Evolutionary conservation across 2,329 filamentous ascomycete genomes (phyloP).

Genomic region (Fusarium solani-melongenae): DNA sequence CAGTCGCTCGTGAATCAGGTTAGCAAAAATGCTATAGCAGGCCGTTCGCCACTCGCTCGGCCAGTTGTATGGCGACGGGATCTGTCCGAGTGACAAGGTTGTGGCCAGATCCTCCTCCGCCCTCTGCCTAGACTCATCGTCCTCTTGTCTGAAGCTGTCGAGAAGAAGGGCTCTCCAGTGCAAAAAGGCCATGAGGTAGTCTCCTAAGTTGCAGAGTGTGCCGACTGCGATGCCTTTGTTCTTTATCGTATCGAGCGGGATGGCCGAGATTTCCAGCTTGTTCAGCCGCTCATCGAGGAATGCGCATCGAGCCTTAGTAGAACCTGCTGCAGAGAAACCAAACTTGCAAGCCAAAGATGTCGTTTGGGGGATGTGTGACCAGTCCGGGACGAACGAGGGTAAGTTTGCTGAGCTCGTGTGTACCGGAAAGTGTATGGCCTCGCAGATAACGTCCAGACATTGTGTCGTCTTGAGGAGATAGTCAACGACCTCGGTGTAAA

Average conservation of each 20-base stretch:
- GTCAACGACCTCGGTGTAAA: constrained; percentile 23
- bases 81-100: constrained; percentile 24
- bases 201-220: constrained; percentile 20
- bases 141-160: not conserved
- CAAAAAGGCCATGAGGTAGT: constrained; percentile 28
- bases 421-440: constrained; percentile 17
- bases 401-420: constrained; percentile 9
- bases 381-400: constrained; percentile 26
- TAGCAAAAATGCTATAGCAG: constrained; percentile 10
- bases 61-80: constrained; percentile 5
- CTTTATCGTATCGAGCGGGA: constrained; percentile 4
- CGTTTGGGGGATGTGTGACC: constrained; percentile 24
- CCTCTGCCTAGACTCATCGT: not conserved
- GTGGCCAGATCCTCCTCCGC: constrained; percentile 18
- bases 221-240: constrained; percentile 19
- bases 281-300: constrained; percentile 16
- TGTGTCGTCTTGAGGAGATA: constrained; percentile 25
- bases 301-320: not conserved
- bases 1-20: constrained; percentile 16
- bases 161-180: constrained; percentile 27
- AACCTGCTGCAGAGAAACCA: constrained; percentile 2
- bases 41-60: not conserved
- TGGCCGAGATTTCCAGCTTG: constrained; percentile 19
- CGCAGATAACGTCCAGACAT: constrained; percentile 16
- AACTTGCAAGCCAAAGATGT: constrained; percentile 18